A percentile compares a stretch with the other conserved stretches of the same genome.
Conservation (phyloP, 495 filamentous ascomycete genomes). For the Durotheca rogersii region DNA sequence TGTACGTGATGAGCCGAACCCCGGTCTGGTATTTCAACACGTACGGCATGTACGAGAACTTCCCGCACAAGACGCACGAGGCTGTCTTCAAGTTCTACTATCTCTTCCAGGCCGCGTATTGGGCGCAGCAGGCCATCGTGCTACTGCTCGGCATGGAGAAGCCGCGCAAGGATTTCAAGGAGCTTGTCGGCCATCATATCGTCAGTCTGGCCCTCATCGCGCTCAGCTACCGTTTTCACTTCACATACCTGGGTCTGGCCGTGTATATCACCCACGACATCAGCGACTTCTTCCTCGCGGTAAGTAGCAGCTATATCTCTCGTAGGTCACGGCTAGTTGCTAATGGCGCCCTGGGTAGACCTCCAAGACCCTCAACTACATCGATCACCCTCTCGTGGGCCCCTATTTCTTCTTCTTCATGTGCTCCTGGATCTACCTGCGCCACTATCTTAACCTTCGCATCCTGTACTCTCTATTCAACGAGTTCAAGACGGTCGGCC, state of each 20-base stretch:
- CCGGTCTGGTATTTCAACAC: constrained; percentile 99
- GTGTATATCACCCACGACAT: constrained; percentile 98
- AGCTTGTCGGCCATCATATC: constrained; percentile 91
- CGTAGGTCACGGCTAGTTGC: no score
- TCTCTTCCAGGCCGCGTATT: constrained; percentile 91
- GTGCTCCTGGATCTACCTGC: constrained; percentile 83
- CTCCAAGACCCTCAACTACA: constrained; percentile 91
- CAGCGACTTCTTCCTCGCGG: constrained; percentile 94
- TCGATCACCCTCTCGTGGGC: constrained; percentile 71
- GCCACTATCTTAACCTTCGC: constrained; percentile 86
- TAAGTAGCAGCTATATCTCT: constrained; percentile 55
- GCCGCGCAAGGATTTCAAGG: constrained; percentile 93
- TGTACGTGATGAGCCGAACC: constrained; percentile 89
- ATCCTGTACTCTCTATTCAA: constrained; percentile 85
- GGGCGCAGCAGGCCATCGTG: constrained; percentile 93
- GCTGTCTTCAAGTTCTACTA: constrained; percentile 96
- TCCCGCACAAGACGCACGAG: constrained; percentile 84
- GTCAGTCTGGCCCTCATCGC: constrained; percentile 86
- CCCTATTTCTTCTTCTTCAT: constrained; percentile 89
- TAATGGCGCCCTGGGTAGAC: constrained; percentile 53
- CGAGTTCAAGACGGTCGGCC: constrained; percentile 85
- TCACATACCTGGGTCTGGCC: constrained; percentile 94
- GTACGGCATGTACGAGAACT: constrained; percentile 82
- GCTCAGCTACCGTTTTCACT: constrained; percentile 94
- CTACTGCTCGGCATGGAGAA: constrained; percentile 88